These are phyloP conservation scores for Fraxinus sp. DNA, from an alignment of 305 asterid species.

Conservation along the genomic window DNA sequence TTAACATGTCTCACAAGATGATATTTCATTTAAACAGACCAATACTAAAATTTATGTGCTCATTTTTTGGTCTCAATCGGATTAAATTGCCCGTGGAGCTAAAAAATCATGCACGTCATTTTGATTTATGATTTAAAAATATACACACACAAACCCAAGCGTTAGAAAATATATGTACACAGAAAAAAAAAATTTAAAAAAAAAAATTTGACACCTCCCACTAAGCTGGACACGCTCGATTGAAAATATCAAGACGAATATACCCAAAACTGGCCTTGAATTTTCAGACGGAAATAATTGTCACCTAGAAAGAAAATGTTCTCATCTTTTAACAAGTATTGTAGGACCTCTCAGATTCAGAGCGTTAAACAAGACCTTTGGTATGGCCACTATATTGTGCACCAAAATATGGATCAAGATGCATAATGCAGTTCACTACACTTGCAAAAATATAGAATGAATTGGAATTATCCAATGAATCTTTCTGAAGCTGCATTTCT, in stretches of 20 bases:
- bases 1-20: not conserved
- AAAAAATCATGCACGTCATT: not conserved
- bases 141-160: not conserved
- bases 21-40: too few relatives aligned
- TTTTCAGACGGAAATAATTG: not conserved
- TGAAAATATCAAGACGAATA: not conserved
- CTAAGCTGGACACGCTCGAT: not conserved
- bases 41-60: too few relatives aligned
- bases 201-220: too few relatives aligned
- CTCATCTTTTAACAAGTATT: not conserved
- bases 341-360: not conserved
- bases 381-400: not conserved
- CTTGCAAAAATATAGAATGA: conserved; percentile 16
- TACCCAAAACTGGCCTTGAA: not conserved
- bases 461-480: not conserved
- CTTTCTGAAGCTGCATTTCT: conserved; percentile 17
- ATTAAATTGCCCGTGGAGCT: not conserved
- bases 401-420: not conserved
- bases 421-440: conserved; percentile 14
- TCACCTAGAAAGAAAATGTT: not conserved
- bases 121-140: not conserved
- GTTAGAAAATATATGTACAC: not conserved
- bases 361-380: not conserved
- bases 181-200: too few relatives aligned
- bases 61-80: too few relatives aligned